Conservation (phyloP, 1,284 basidiomycete genomes). For the Cerrena zonata region DNA sequence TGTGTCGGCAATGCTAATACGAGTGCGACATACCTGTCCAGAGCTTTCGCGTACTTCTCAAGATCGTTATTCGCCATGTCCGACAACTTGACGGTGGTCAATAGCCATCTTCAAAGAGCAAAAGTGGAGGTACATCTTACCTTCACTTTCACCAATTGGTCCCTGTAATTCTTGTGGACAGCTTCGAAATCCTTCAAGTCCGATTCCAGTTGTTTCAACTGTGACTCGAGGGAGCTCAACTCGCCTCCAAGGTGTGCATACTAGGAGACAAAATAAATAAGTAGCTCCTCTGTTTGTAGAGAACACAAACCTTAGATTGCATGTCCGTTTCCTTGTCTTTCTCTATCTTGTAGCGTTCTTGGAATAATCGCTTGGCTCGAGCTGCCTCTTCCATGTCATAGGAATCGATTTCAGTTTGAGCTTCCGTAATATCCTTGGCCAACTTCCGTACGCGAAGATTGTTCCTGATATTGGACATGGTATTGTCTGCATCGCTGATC, state of each 20-base stretch:
- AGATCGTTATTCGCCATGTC: slow-evolving; percentile 93
- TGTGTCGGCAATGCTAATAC: not conserved
- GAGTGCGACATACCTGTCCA: slow-evolving; percentile 74
- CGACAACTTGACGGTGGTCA: slow-evolving; percentile 57
- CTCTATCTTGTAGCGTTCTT: slow-evolving; percentile 70
- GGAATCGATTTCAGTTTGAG: slow-evolving; percentile 68
- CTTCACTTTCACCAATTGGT: slow-evolving; percentile 92
- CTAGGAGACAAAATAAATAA: slow-evolving; percentile 34
- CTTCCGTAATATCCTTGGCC: slow-evolving; percentile 58
- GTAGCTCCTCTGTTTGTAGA: not conserved
- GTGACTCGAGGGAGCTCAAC: slow-evolving; percentile 68
- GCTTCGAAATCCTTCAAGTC: slow-evolving; percentile 87
- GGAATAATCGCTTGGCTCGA: slow-evolving; percentile 76
- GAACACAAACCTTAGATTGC: slow-evolving; percentile 57
- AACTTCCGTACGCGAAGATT: slow-evolving; percentile 80
- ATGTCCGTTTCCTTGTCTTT: slow-evolving; percentile 69
- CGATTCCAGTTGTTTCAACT: slow-evolving; percentile 60
- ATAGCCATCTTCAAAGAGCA: not conserved
- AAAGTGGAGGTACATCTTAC: slow-evolving; percentile 33
- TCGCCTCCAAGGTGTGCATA: slow-evolving; percentile 79
- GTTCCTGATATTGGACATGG: slow-evolving; percentile 73
- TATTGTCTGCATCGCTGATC: slow-evolving; percentile 67
- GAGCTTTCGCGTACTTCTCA: slow-evolving; percentile 94
- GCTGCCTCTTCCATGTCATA: slow-evolving; percentile 80
- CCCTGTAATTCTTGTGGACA: slow-evolving; percentile 79